These are phyloP conservation scores for Berberis vulgaris DNA, from an alignment of 164 flowering plant genomes.

Conservation along the genomic window DNA sequence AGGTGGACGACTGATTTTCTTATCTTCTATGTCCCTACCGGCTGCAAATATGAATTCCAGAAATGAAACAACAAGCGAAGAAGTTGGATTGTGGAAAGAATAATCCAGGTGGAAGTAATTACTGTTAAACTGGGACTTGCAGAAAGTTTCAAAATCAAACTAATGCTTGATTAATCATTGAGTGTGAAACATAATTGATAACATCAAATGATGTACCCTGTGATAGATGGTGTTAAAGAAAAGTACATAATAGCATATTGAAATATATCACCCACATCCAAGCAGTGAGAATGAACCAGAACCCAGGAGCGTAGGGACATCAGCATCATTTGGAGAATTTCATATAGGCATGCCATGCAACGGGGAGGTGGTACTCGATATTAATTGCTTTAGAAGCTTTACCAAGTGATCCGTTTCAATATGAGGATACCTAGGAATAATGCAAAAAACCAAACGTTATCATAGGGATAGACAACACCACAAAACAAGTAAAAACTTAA, in stretches of 20 bases:
- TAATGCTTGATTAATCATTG: not conserved
- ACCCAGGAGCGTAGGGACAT: slow-evolving; percentile 87
- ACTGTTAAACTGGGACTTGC: not conserved
- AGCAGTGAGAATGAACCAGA: slow-evolving; percentile 73
- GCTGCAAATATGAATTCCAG: slow-evolving; percentile 27
- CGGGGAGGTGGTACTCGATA: slow-evolving; percentile 38
- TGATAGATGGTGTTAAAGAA: too few species aligned
- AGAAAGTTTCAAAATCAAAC: too few species aligned
- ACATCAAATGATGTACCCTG: too few species aligned
- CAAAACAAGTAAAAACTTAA: not conserved
- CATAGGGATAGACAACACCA: not conserved
- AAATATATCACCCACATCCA: slow-evolving; percentile 32
- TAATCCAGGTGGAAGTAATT: not conserved
- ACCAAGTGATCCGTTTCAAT: slow-evolving; percentile 81
- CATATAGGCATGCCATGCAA: slow-evolving; percentile 32
- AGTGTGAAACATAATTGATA: not conserved
- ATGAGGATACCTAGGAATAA: slow-evolving; percentile 66
- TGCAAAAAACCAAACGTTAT: not conserved
- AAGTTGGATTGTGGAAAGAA: not conserved
- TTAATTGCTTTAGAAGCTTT: slow-evolving; percentile 79
- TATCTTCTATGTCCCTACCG: slow-evolving; percentile 30
- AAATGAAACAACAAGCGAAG: not conserved
- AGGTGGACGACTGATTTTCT: slow-evolving; percentile 35
- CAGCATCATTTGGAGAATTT: slow-evolving; percentile 59
- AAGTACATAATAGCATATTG: not conserved